Conservation (phyloP, 306 rosid species). For the Albizia julibrissin region DNA sequence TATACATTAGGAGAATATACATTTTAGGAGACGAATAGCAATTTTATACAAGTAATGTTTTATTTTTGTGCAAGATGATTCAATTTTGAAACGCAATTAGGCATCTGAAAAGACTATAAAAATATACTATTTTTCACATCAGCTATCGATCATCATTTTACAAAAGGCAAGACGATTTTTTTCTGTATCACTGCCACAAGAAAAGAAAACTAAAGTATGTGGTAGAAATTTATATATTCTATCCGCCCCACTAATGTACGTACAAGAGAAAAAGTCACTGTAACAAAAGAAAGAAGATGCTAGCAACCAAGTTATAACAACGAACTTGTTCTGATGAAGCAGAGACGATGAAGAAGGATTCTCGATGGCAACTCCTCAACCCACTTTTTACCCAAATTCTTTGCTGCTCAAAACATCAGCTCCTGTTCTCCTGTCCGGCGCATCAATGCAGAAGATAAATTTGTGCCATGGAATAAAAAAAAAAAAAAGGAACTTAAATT, state of each 20-base stretch:
- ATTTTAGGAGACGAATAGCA: no score
- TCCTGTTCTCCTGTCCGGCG: neutral
- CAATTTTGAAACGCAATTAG: neutral
- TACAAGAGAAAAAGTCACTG: neutral
- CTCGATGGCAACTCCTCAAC: neutral
- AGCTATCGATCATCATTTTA: slow-evolving; percentile 2
- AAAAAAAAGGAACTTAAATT: neutral
- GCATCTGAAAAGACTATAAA: neutral
- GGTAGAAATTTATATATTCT: neutral
- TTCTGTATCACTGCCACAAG: slow-evolving; percentile 13
- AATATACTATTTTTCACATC: neutral
- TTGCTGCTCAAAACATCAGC: neutral
- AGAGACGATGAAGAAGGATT: neutral
- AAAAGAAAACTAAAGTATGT: neutral
- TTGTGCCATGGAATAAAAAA: neutral
- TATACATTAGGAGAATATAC: no score
- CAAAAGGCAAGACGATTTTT: slow-evolving; percentile 1
- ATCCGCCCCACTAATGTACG: neutral
- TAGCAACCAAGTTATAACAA: neutral
- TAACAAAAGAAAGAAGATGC: neutral
- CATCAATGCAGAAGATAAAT: neutral
- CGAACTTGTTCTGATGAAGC: neutral
- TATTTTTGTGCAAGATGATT: no score
- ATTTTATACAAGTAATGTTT: no score
- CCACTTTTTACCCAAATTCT: neutral